Evolutionary conservation across 176 grass and related monocot species (phyloP).

Genomic region (Hyparrhenia diplandra): DNA sequence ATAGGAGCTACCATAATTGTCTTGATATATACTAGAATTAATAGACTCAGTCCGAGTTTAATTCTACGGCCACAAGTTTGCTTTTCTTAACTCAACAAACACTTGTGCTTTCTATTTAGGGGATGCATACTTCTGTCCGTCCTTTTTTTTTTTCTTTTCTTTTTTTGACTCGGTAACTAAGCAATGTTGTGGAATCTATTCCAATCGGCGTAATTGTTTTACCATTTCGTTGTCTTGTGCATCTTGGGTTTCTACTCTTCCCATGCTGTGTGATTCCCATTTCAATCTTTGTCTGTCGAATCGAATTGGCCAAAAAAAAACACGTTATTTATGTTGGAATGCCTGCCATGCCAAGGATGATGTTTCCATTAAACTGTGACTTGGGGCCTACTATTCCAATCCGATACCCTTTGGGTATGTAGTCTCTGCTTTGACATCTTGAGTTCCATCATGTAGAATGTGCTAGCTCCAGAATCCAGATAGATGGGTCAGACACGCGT

Average conservation of each 20-base stretch:
- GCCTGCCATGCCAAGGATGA: not conserved
- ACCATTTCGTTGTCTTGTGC: not conserved
- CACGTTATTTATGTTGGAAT: not conserved
- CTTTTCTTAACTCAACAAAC: not conserved
- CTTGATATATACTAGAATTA: not conserved
- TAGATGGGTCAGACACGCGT: not conserved
- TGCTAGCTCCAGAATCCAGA: not conserved
- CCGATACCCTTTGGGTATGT: not conserved
- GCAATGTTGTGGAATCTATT: not conserved
- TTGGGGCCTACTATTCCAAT: not conserved
- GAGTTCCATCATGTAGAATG: not conserved
- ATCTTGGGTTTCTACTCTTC: not conserved
- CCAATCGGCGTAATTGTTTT: not conserved
- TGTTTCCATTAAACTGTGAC: not conserved
- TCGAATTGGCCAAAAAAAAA: not conserved
- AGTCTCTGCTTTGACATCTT: not conserved
- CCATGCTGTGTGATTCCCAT: not conserved
- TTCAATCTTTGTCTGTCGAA: not conserved
- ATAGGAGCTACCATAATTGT: not conserved
- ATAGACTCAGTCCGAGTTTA: not conserved
- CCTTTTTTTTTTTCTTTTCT: too few species aligned
- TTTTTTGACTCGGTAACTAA: not conserved
- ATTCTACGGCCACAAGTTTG: not conserved
- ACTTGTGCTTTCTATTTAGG: not conserved
- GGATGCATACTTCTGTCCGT: not conserved